A percentile compares a stretch with the other conserved stretches of the same genome.
phyloP scores from a whole-genome alignment of 306 rosid species.

The Clitoria ternatea region DNA sequence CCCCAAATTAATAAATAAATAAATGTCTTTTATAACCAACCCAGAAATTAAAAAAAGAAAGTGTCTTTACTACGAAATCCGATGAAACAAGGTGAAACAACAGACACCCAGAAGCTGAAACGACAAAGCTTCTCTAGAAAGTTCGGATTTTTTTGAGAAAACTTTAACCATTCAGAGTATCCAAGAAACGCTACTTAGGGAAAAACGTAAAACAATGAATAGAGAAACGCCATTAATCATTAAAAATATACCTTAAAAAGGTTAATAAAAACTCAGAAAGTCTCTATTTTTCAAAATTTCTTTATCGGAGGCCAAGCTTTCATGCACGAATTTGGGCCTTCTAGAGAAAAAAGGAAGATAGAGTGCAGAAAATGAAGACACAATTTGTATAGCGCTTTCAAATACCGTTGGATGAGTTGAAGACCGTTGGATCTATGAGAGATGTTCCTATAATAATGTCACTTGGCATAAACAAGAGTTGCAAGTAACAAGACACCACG shows the following conservation, averaged over 20 bases:
- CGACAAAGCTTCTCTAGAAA: conserved; percentile 12
- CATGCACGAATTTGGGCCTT: background rate
- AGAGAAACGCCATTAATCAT: background rate
- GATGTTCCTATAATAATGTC: conserved; percentile 30
- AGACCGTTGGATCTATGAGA: conserved; percentile 24
- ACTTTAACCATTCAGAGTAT: conserved; percentile 22
- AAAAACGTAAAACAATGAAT: background rate
- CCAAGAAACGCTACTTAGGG: conserved; percentile 4
- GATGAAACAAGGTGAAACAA: background rate
- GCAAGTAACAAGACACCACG: conserved; percentile 13
- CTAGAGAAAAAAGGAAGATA: background rate
- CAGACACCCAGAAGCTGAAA: conserved; percentile 31
- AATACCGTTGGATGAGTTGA: conserved; percentile 22
- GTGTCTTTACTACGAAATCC: conserved; percentile 6
- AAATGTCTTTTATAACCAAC: background rate
- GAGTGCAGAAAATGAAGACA: background rate
- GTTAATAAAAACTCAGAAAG: conserved; percentile 17
- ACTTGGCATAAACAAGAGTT: background rate
- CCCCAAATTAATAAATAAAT: background rate
- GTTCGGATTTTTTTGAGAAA: conserved; percentile 23
- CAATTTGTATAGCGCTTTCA: background rate
- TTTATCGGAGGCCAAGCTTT: conserved; percentile 27
- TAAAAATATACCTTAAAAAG: conserved; percentile 30
- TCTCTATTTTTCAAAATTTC: background rate
- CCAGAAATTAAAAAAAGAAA: background rate